phyloP scores from a whole-genome alignment of 257 asterid genomes.

The Verbena officinalis region DNA sequence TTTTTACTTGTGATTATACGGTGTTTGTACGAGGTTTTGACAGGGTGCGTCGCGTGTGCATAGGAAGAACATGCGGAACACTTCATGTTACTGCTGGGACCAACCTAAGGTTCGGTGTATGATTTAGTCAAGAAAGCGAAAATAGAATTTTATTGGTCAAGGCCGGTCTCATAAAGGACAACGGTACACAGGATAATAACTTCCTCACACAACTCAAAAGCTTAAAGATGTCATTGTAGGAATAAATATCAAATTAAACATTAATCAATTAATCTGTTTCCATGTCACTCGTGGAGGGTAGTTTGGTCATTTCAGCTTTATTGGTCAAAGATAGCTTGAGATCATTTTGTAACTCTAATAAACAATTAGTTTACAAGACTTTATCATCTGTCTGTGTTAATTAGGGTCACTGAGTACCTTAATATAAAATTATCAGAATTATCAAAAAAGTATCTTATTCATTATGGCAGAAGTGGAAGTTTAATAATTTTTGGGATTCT shows the following conservation, averaged over 20 bases:
- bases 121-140: slow-evolving; percentile 12
- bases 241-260: slow-evolving; percentile 11
- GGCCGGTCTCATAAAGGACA: neutral
- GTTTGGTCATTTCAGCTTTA: slow-evolving; percentile 8
- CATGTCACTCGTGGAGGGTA: slow-evolving; percentile 7
- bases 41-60: slow-evolving; percentile 31
- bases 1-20: neutral
- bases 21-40: slow-evolving; percentile 26
- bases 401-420: slow-evolving; percentile 1
- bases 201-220: neutral
- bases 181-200: slow-evolving; percentile 7
- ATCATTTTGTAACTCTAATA: neutral
- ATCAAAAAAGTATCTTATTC: neutral
- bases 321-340: slow-evolving; percentile 24
- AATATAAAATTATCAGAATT: neutral
- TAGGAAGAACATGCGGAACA: slow-evolving; percentile 27
- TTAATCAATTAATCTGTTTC: neutral
- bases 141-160: slow-evolving; percentile 17
- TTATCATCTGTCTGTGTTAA: slow-evolving; percentile 20
- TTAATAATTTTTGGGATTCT: slow-evolving; percentile 27
- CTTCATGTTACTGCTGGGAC: neutral
- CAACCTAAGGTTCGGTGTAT: neutral
- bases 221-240: neutral
- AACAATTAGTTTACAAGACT: slow-evolving; percentile 15
- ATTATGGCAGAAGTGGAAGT: slow-evolving; percentile 30